Base-by-base conservation (phyloP, 2,329 filamentous ascomycete species). In the Thermochaetoides dissita region DNA sequence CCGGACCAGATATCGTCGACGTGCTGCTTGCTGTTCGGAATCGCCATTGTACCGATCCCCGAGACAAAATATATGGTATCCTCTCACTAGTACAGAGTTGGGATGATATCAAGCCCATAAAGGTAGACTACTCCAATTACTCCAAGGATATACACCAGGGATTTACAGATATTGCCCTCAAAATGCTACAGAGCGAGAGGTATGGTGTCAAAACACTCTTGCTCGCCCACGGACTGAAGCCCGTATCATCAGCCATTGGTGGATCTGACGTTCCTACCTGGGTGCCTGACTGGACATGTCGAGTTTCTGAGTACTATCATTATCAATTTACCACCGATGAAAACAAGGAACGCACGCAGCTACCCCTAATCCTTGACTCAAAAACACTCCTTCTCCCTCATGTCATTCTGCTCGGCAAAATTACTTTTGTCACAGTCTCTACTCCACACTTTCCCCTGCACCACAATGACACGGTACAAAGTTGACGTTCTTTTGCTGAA, bases 11-110 rank as follows among this genome's bases (percentile, higher is more conserved):
- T 34, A 36, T 41, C 6, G 12, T 41, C 2, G 33, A 36, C 9
- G 24, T 41, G 3, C 8, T 41, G 30, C 39, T 36, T 6, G 32
- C 11, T 30, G 39, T 36, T n/a, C 30, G 39, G n/a, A 6, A 30
- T 7, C 28, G 34, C 6, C 3, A 41, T 7, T 41, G 39, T 30
- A 32, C 39, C 32, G 39, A 41, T 34, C 10, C 17, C 10, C 9
- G 39, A 30, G 39, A 41, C 35, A 41, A 36, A 30, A 36, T 41
- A 8, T 41, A 31, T 10, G 37, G 37, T 6, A 28, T 33, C 8
- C 8, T 39, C 10, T 39, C 37, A 5, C 37, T 39, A 11, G 37
- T 33, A 7, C 30, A 39, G 8, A 12, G 31, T 17, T 39, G 37
- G 37, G 12, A 31, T 5, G 24, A 10, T 6, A 33, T 30, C 30